Evolutionary conservation across 345 rosid genomes (phyloP).

Genomic region (Populus deltoides): DNA sequence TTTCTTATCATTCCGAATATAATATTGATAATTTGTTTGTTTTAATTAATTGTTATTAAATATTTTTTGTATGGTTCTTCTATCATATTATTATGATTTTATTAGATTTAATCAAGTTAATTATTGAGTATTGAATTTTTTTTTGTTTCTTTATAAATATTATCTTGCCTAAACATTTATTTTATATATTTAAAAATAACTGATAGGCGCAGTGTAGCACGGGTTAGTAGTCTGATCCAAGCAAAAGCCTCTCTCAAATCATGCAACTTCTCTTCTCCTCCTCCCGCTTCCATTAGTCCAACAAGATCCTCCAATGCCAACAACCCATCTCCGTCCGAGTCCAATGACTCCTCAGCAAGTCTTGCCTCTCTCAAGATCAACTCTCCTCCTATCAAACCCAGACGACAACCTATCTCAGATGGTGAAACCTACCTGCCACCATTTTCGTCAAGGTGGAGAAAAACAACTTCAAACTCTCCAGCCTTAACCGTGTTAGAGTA

Average conservation of each 20-base stretch:
- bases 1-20: no score
- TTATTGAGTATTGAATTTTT: rapidly evolving
- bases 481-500: neutral
- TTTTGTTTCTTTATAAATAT: no score
- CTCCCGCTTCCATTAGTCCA: conserved; percentile 40
- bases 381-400: conserved; percentile 32
- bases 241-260: conserved; percentile 41
- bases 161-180: no score
- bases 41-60: no score
- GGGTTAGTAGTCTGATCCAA: neutral
- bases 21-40: no score
- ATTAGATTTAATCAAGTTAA: no score
- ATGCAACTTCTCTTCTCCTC: conserved; percentile 42
- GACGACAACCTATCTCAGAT: conserved; percentile 29
- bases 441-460: conserved; percentile 35
- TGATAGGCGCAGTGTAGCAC: no score
- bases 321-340: conserved; percentile 48
- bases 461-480: conserved; percentile 21
- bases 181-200: no score
- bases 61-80: no score
- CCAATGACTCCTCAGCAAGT: conserved; percentile 23
- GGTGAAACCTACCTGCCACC: conserved; percentile 52
- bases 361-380: conserved; percentile 31
- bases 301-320: conserved; percentile 42
- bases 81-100: no score